Evolutionary conservation across 345 rosid species (phyloP).

Genomic region (Citrus trifoliata): DNA sequence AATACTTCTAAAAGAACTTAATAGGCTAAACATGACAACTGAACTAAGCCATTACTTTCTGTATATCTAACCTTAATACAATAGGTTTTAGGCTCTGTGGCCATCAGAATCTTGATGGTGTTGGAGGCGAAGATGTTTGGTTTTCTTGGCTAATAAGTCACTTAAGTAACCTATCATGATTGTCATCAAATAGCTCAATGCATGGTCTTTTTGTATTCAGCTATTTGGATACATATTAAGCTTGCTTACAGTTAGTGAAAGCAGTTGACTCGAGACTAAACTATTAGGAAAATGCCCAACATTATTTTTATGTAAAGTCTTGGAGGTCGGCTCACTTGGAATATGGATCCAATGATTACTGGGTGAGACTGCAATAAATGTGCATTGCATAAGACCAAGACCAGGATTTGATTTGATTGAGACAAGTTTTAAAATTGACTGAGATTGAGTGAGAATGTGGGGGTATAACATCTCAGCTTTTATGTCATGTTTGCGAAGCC

Average conservation of each 20-base stretch:
- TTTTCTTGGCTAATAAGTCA: background rate
- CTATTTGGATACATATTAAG: background rate
- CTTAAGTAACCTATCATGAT: background rate
- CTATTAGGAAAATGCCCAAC: no score
- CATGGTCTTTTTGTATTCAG: background rate
- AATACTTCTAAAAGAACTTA: background rate
- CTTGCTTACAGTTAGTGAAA: background rate
- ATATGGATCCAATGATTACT: background rate
- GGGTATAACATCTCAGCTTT: background rate
- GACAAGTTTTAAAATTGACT: background rate
- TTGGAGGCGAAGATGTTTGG: background rate
- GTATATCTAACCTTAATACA: background rate
- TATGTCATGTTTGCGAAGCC: background rate
- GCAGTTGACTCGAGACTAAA: background rate
- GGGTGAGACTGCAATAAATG: background rate
- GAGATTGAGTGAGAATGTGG: background rate
- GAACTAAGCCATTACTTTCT: background rate
- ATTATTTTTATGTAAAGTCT: no score
- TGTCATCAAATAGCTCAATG: background rate
- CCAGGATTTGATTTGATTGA: background rate
- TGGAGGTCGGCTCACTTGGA: background rate
- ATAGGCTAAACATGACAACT: background rate
- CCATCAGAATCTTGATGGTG: background rate
- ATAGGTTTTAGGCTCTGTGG: background rate
- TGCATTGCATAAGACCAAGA: background rate